phyloP scores from a whole-genome alignment of 495 filamentous ascomycete species.

The Xylaria sp. region DNA sequence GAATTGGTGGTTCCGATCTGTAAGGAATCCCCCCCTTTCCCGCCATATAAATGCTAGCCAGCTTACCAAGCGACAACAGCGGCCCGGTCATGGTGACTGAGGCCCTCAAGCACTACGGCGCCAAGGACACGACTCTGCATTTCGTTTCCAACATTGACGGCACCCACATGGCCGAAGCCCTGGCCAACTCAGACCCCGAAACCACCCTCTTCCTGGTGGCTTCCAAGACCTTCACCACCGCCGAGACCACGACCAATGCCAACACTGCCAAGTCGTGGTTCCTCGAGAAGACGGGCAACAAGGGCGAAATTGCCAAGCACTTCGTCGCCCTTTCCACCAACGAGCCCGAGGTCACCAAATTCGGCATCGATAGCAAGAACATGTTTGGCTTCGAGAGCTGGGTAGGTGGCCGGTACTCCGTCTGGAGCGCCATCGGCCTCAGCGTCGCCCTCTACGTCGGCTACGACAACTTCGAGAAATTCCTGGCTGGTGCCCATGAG shows the following conservation, averaged over 20 bases:
- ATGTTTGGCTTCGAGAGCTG: conserved; percentile 99
- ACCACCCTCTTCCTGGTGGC: conserved; percentile 97
- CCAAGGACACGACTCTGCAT: conserved; percentile 84
- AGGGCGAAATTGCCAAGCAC: conserved; percentile 94
- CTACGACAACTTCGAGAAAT: conserved; percentile 96
- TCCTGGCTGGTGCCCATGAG: conserved; percentile 91
- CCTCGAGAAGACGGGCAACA: conserved; percentile 74
- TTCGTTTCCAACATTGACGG: conserved; percentile 99
- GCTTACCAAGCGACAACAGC: conserved; percentile 49
- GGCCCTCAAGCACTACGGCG: conserved; percentile 91
- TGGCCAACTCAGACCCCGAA: conserved; percentile 87
- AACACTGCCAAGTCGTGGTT: conserved; percentile 98
- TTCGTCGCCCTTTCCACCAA: conserved; percentile 99
- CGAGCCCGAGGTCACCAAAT: conserved; percentile 92
- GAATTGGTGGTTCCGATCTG: conserved; percentile 98
- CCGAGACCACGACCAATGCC: conserved; percentile 95
- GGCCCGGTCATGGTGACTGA: conserved; percentile 99
- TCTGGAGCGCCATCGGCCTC: conserved; percentile 98
- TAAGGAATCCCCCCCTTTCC: conserved; percentile 54
- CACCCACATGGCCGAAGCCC: conserved; percentile 94
- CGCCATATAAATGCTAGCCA: background rate
- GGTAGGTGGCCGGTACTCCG: conserved; percentile 97
- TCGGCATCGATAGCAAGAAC: conserved; percentile 96
- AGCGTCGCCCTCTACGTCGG: conserved; percentile 94
- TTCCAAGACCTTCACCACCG: conserved; percentile 99